phyloP scores from a whole-genome alignment of 2,329 filamentous ascomycete genomes.

The Neonectria faginata region DNA sequence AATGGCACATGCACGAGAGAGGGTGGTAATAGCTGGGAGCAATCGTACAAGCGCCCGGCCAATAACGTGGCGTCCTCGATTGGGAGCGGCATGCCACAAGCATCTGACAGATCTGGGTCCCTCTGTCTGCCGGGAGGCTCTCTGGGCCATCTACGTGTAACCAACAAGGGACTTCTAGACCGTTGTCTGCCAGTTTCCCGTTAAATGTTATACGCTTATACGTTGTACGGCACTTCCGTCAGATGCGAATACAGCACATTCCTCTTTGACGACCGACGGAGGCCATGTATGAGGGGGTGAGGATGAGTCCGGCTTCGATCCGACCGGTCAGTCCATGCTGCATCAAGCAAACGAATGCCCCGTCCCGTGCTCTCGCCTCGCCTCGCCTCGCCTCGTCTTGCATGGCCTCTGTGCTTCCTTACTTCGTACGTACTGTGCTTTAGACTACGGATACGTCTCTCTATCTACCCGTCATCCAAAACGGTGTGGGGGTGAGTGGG shows the following conservation, averaged over 20 bases:
- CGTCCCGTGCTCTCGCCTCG: constrained; percentile 22
- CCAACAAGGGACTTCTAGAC: neutral
- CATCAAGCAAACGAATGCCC: constrained; percentile 15
- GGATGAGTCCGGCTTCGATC: constrained; percentile 1
- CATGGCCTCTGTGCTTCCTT: constrained; percentile 11
- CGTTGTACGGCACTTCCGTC: neutral
- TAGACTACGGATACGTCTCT: neutral
- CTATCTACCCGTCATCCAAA: constrained; percentile 11
- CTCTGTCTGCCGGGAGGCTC: constrained; percentile 5
- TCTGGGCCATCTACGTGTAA: constrained; percentile 16
- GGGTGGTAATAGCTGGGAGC: constrained; percentile 31
- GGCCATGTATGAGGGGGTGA: neutral
- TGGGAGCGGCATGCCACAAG: constrained; percentile 17
- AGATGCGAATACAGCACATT: neutral
- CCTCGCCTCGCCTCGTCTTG: constrained; percentile 12
- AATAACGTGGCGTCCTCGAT: constrained; percentile 24
- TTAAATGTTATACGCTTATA: neutral
- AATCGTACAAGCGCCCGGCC: constrained; percentile 24
- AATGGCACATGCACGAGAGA: constrained; percentile 22
- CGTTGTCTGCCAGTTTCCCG: constrained; percentile 4
- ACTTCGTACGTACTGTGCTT: neutral
- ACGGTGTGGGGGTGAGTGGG: constrained; percentile 23
- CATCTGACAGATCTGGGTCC: constrained; percentile 30
- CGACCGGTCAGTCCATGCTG: constrained; percentile 5
- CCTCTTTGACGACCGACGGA: neutral